Percentiles rank a stretch among this genome's conserved stretches.
phyloP scores from a whole-genome alignment of 2,329 filamentous ascomycete genomes.

The Aspergillus sp. region DNA sequence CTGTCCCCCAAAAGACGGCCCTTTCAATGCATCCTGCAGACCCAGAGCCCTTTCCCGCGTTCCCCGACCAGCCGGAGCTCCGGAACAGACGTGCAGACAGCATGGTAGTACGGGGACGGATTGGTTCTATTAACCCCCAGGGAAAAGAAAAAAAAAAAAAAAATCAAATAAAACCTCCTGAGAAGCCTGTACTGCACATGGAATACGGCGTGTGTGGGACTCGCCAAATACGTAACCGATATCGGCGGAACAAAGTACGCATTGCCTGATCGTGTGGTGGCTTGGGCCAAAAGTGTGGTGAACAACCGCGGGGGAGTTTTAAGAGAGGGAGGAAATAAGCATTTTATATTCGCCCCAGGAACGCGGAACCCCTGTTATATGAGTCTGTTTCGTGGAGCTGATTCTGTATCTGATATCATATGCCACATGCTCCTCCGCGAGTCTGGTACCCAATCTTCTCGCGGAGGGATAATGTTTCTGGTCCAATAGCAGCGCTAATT shows the following conservation, averaged over 20 bases:
- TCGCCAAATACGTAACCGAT: conserved; percentile 1
- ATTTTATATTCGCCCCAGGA: conserved; percentile 21
- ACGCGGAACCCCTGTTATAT: conserved; percentile 20
- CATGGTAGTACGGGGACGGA: conserved; percentile 17
- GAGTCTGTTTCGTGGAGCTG: conserved; percentile 5
- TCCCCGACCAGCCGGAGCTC: conserved; percentile 24
- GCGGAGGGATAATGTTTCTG: conserved; percentile 24
- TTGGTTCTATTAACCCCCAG: conserved; percentile 9
- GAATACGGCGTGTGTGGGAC: not conserved
- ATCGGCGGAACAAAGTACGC: not conserved
- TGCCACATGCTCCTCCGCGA: conserved; percentile 16
- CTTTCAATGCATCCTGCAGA: conserved; percentile 20
- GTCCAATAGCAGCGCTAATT: conserved; percentile 24
- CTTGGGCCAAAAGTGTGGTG: not conserved
- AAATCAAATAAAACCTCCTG: not conserved
- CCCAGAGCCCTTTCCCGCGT: conserved; percentile 16
- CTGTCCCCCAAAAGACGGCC: conserved; percentile 9
- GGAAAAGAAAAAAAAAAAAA: conserved; percentile 9
- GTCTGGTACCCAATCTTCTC: conserved; percentile 12
- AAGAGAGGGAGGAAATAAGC: conserved; percentile 27
- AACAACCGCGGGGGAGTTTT: not conserved
- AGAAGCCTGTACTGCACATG: not conserved
- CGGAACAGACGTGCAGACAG: conserved; percentile 16
- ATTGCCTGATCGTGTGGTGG: not conserved
- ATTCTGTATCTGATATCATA: conserved; percentile 19